Base-by-base conservation (phyloP, 768 basidiomycete species). In the Mycena galericulata region DNA sequence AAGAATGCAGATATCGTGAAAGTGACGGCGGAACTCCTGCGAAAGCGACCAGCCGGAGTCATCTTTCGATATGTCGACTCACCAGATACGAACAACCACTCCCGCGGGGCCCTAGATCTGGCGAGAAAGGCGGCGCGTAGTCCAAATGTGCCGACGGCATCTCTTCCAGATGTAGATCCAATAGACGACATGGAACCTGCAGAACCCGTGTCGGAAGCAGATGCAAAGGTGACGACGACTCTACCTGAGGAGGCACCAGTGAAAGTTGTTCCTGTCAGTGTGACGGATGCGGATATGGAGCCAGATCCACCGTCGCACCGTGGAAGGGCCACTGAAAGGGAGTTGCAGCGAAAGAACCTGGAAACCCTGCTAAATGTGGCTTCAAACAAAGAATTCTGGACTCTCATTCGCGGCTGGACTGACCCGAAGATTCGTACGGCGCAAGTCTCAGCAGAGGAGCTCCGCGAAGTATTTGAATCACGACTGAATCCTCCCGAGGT, bases 331-430 rank as follows among this genome's bases (percentile, higher is more conserved):
- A 30, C 22, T 3, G 62, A 63, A 18, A 50, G 41, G 20, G 51
- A n/a, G 14, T 6, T 63, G 30, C 62, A 63, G 20, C 41, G 62
- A 0, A 30, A 63, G 27, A 63, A 63, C 50, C 10, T 63, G 24
- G 12, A 63, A 38, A 45, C 10, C 10, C 51, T 63, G 29, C n/a
- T 63, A 15, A 63, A 63, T 24, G 51, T 55, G 9, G 20, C 41
- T 1, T 53, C 50, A 54, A 63, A 63, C 32, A 63, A 63, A 22
- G 62, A 63, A 6, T 54, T 55, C 41, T 63, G 62, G 62, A 9
- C 15, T 0, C 20, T 63, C 27, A 29, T 63, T 5, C 51, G 62
- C 1, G 51, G 62, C 18, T 63, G 62, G 62, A 46, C 51, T 17
- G 62, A 63, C 51, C 51, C 62, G 3, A 54, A 54, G 24, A 22